Conservation (phyloP, 305 asterid species). For the Fraxinus angustifolia region DNA sequence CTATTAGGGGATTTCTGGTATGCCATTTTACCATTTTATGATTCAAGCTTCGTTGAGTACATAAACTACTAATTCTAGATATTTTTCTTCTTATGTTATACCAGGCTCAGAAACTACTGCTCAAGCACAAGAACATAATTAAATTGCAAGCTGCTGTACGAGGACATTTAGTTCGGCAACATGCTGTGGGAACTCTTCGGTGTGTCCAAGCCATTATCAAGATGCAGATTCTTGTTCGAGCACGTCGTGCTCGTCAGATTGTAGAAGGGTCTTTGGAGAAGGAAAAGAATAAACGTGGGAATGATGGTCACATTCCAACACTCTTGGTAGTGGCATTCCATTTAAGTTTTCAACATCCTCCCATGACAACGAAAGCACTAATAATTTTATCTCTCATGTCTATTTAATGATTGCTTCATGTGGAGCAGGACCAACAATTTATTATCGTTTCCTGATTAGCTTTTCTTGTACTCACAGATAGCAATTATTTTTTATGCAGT, state of each 20-base stretch:
- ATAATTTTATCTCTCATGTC: neutral
- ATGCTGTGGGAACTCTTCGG: slow-evolving; percentile 92
- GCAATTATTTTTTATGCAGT: neutral
- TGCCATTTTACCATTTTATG: slow-evolving; percentile 23
- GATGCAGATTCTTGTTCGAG: slow-evolving; percentile 89
- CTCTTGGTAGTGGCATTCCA: slow-evolving; percentile 27
- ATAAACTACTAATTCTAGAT: neutral
- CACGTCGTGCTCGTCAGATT: slow-evolving; percentile 49
- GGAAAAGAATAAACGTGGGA: slow-evolving; percentile 32
- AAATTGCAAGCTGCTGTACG: slow-evolving; percentile 94
- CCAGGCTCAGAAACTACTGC: slow-evolving; percentile 64
- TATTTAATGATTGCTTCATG: neutral
- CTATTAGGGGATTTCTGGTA: slow-evolving; percentile 74
- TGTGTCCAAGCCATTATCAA: slow-evolving; percentile 86
- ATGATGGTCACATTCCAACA: slow-evolving; percentile 23
- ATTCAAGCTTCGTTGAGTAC: slow-evolving; percentile 5
- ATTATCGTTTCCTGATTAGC: neutral
- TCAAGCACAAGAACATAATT: slow-evolving; percentile 57
- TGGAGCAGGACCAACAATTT: slow-evolving; percentile 14
- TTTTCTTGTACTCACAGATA: neutral
- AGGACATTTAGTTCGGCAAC: slow-evolving; percentile 81
- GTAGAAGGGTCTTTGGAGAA: slow-evolving; percentile 32
- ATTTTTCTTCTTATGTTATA: slow-evolving; percentile 16
- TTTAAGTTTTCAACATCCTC: neutral
- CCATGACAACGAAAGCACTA: neutral